Base-by-base conservation (phyloP, 108 stramenopile genomes). In the Pseudonitzschia delicatissima region DNA sequence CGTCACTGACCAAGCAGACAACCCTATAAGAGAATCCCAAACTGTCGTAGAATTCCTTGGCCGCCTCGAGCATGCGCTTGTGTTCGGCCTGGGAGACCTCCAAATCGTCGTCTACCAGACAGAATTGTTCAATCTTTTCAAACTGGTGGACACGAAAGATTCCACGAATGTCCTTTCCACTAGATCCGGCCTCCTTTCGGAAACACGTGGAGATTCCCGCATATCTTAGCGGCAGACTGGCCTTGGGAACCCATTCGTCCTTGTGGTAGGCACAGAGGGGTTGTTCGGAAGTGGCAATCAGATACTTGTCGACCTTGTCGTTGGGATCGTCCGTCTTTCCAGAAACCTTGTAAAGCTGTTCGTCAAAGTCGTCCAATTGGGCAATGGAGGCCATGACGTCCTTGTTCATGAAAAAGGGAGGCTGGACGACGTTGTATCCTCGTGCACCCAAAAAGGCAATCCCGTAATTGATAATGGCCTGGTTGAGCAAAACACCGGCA, bases 101-200 rank as follows among this genome's bases (percentile, higher is more conserved):
- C 45, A 98, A 80, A 60, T 97, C 96, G 68, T 96, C 96, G 47
- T 84, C 90, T 34, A 94, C 94, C 48, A 99, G 77, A 68, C 94
- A 95, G 80, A 99, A 99, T 79, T 99, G 99, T 78, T 99, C 99
- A 64, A 99, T 93, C 90, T 99, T 99, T 73, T 99, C 98, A 81
- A 99, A 99, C 78, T 99, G 99, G 78, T 99, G 99, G 5, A 99
- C 99, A 23, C 99, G 94, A 76, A 99, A 99, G 69, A 99, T 99
- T 29, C 99, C 99, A 70, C 99, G 96, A 64, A 96, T 97, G 73
- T 99, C 99, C 77, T 90, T 91, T 37, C 99, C 99, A 58, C 88
- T 90, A 23, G 86, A 82, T 13, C 99, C 99, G 27, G 99, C 99
- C 85, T 99, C 99, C 86, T 99, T 99, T 27, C 99, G 92, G 82